Conservation (phyloP, 148 eudicot genomes). For the Vaccinium myrtillus region DNA sequence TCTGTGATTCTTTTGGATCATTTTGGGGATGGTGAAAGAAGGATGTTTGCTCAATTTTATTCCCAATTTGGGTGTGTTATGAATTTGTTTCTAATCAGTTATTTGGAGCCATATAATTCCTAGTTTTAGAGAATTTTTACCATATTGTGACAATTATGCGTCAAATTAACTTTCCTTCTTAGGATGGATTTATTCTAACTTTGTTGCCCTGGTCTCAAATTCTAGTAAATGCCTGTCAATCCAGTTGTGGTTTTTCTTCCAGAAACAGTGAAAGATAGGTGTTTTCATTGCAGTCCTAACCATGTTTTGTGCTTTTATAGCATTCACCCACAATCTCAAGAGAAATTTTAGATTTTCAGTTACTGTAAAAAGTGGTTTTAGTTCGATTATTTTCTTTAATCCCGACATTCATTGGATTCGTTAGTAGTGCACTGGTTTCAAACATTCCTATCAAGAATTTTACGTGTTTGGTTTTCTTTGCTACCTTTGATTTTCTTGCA, state of each 20-base stretch:
- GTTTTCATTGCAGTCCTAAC: not conserved
- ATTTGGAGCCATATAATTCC: not conserved
- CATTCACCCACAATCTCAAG: not conserved
- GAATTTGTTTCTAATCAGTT: not conserved
- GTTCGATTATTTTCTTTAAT: not conserved
- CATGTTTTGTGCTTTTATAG: not conserved
- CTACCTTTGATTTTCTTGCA: not conserved
- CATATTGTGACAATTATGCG: not conserved
- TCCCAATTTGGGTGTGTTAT: not conserved
- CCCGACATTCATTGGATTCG: not conserved
- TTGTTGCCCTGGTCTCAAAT: not conserved
- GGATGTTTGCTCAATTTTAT: not conserved
- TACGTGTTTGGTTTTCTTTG: not conserved
- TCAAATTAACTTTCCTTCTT: not conserved
- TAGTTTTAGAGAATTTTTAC: not conserved
- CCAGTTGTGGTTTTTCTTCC: not conserved
- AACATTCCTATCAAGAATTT: not conserved
- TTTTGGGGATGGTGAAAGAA: not conserved
- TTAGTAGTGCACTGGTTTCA: not conserved
- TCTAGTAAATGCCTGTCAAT: not conserved
- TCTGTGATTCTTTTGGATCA: not conserved
- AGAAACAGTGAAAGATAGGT: not conserved
- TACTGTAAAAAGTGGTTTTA: not conserved
- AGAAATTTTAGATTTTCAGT: not conserved
- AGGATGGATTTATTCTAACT: not conserved